Evolutionary conservation across 805 yeast species (phyloP).

Genomic region (Yamadazyma nakazawae): DNA sequence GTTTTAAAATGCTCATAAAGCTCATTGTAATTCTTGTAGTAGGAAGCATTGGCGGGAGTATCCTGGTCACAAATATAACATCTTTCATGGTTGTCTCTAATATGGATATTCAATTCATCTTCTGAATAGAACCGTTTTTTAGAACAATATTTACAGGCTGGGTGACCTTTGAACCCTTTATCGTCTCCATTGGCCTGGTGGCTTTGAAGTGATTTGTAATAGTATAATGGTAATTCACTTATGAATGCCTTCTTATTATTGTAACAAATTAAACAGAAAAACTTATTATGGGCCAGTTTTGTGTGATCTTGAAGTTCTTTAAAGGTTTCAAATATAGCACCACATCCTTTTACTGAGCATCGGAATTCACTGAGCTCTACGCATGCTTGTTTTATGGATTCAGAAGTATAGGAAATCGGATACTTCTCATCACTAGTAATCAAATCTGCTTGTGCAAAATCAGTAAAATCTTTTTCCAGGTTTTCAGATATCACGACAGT

Average conservation of each 20-base stretch:
- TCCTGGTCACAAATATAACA: slow-evolving; percentile 86
- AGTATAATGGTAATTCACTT: slow-evolving; percentile 61
- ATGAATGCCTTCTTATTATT: slow-evolving; percentile 75
- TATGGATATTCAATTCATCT: slow-evolving; percentile 80
- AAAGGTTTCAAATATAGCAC: slow-evolving; percentile 43
- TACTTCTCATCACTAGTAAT: slow-evolving; percentile 40
- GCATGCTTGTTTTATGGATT: slow-evolving; percentile 46
- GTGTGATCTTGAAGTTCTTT: slow-evolving; percentile 64
- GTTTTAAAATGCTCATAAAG: slow-evolving; percentile 70
- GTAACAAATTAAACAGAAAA: slow-evolving; percentile 74
- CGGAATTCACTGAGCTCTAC: slow-evolving; percentile 47
- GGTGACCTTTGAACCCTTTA: slow-evolving; percentile 84
- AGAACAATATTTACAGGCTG: slow-evolving; percentile 77
- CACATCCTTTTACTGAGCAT: slow-evolving; percentile 50
- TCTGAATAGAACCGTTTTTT: slow-evolving; percentile 77
- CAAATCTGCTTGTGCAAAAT: slow-evolving; percentile 30
- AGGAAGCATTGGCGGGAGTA: slow-evolving; percentile 54
- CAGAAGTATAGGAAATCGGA: slow-evolving; percentile 59
- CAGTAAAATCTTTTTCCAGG: slow-evolving; percentile 30
- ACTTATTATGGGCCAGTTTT: slow-evolving; percentile 57
- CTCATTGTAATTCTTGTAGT: slow-evolving; percentile 72
- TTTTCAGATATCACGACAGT: slow-evolving; percentile 55
- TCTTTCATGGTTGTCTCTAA: slow-evolving; percentile 79
- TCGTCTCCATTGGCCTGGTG: slow-evolving; percentile 77
- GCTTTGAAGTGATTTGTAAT: slow-evolving; percentile 55